Conservation (phyloP, 345 rosid genomes). For the Geranium rotundifolium region DNA sequence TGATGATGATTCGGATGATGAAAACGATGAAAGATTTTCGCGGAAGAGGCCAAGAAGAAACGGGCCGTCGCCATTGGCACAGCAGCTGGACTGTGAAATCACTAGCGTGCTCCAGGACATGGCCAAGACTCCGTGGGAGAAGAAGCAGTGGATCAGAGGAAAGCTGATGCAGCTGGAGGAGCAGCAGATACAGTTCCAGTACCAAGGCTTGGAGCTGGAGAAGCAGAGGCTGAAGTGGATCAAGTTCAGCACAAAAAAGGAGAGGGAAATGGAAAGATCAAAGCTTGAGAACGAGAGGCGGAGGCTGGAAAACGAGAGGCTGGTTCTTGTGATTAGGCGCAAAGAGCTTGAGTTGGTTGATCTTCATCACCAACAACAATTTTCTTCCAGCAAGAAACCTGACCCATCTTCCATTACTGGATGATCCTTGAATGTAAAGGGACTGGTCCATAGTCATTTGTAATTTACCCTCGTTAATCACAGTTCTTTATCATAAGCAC, state of each 20-base stretch:
- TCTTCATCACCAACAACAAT: slow-evolving; percentile 22
- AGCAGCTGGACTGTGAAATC: slow-evolving; percentile 39
- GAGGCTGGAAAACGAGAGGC: slow-evolving; percentile 63
- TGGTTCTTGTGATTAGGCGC: slow-evolving; percentile 51
- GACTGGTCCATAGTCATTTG: too few relatives aligned
- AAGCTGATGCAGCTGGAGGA: slow-evolving; percentile 61
- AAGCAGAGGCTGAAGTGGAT: slow-evolving; percentile 91
- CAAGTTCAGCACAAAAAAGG: slow-evolving; percentile 75
- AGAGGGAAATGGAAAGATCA: slow-evolving; percentile 86
- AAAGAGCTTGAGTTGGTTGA: slow-evolving; percentile 60
- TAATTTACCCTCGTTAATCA: too few relatives aligned
- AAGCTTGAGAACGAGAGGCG: slow-evolving; percentile 63
- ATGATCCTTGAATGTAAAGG: too few relatives aligned
- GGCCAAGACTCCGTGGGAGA: slow-evolving; percentile 59
- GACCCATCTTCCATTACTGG: slow-evolving; percentile 33
- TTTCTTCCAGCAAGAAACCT: slow-evolving; percentile 41
- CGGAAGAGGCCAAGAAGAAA: slow-evolving; percentile 32
- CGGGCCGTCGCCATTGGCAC: slow-evolving; percentile 20
- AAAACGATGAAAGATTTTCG: slow-evolving; percentile 16
- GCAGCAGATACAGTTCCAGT: slow-evolving; percentile 49
- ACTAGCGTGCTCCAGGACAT: slow-evolving; percentile 38
- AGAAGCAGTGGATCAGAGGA: slow-evolving; percentile 74
- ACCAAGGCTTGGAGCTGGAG: slow-evolving; percentile 66
- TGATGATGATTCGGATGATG: slow-evolving; percentile 23
- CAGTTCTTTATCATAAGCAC: too few relatives aligned